Evolutionary conservation across 2,329 filamentous ascomycete species (phyloP), one percentile per base, ranked within the genome.

Genomic region (Pestalotiopsis sp.): DNA sequence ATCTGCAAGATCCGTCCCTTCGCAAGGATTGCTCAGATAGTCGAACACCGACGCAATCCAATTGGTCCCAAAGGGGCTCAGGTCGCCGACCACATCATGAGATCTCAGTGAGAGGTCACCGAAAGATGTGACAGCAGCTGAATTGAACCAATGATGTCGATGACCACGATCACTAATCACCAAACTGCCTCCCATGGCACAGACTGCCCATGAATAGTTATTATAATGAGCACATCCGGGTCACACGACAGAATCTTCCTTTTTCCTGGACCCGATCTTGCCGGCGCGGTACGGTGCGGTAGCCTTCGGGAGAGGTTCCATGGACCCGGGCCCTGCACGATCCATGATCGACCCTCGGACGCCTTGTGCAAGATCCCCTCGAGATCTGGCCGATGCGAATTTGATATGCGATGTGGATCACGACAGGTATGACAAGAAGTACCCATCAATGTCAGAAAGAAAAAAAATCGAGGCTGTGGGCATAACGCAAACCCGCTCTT

Each of bases 21-120:
- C 59, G 59, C 59, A 62, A 62, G 17, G 27, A 62, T 62, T 17
- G 27, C 59, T 62, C 31, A 20, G 59, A 39, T 62, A 36, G 25
- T 62, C 59, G 36, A 36, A 36, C n/a, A 9, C n/a, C 36, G 25
- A 36, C 20, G 9, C 5, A 11, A 17, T 20, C 5, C 11, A 36
- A 62, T 62, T 39, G 59, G 31, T 36, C 36, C 36, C n/a, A 36
- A 27, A 36, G 11, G 59, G 13, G 20, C 12, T 49, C 39, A 64
- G 61, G 61, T 64, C 61, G 61, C 61, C 61, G 61, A 64, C 61
- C 61, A 49, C 20, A 17, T 52, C 61, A 20, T 60, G 27, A n/a
- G 59, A 38, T 36, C n/a, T 20, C 1, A 3, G 41, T 20, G 27
- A 62, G 13, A 38, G 59, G 27, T 59, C 57, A 59, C 13, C 27